phyloP scores from a whole-genome alignment of 1,139 yeast species.

The Geotrichum australiense region DNA sequence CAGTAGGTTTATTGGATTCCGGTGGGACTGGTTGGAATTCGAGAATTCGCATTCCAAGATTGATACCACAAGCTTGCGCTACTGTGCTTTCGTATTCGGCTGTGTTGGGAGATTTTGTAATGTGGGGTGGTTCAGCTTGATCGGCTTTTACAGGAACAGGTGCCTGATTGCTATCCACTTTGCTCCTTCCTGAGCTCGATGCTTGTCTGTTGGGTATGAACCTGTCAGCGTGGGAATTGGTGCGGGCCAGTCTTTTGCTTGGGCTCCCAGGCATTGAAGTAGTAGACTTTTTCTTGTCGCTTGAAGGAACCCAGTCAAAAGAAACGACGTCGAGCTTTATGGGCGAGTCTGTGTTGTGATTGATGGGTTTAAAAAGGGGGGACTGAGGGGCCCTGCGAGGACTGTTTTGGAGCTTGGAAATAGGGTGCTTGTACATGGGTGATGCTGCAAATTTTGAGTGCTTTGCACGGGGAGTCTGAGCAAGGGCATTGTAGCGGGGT shows the following conservation, averaged over 20 bases:
- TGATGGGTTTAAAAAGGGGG: slow-evolving; percentile 17
- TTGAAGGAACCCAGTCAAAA: slow-evolving; percentile 31
- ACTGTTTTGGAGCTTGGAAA: neutral
- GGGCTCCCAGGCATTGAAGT: slow-evolving; percentile 14
- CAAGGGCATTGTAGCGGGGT: slow-evolving; percentile 8
- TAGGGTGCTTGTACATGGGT: neutral
- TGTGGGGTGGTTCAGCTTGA: slow-evolving; percentile 19
- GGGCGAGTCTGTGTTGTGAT: slow-evolving; percentile 35
- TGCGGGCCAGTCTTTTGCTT: slow-evolving; percentile 24
- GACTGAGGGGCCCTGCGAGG: slow-evolving; percentile 15
- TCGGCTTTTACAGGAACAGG: neutral
- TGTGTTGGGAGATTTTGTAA: slow-evolving; percentile 16
- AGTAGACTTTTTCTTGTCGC: slow-evolving; percentile 23
- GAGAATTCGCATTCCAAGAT: slow-evolving; percentile 73
- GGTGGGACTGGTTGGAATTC: slow-evolving; percentile 89
- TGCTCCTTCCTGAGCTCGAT: slow-evolving; percentile 38
- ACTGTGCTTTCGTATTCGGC: slow-evolving; percentile 64
- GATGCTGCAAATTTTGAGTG: neutral
- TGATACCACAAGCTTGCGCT: slow-evolving; percentile 90
- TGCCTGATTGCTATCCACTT: slow-evolving; percentile 26
- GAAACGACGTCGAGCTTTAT: slow-evolving; percentile 41
- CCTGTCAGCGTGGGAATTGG: slow-evolving; percentile 36
- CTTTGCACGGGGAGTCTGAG: too few relatives aligned
- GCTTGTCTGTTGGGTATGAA: slow-evolving; percentile 47
- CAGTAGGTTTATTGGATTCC: slow-evolving; percentile 52